Conservation (phyloP, 2,329 filamentous ascomycete species). For the Plectosphaerella cucumerina region DNA sequence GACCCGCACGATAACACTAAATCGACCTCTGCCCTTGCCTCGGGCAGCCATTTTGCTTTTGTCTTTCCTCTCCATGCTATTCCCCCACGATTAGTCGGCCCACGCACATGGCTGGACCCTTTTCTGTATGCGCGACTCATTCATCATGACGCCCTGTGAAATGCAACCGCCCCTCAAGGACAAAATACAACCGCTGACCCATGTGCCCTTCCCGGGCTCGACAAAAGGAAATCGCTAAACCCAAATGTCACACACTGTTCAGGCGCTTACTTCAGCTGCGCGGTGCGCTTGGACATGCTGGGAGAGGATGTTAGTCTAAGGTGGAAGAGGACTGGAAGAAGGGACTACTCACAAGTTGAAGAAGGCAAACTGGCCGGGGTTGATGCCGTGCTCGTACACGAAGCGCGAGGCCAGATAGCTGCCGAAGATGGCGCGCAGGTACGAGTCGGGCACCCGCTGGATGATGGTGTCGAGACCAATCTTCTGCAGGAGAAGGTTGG, state of each 20-base stretch:
- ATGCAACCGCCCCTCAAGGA: background rate
- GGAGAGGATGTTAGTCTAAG: slow-evolving; percentile 2
- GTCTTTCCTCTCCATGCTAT: too few relatives aligned
- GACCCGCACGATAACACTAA: too few relatives aligned
- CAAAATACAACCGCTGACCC: too few relatives aligned
- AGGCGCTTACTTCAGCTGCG: slow-evolving; percentile 29
- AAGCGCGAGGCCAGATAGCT: slow-evolving; percentile 93
- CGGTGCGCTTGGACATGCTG: slow-evolving; percentile 64
- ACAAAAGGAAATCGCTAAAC: too few relatives aligned
- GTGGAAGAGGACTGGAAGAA: too few relatives aligned
- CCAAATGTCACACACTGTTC: too few relatives aligned
- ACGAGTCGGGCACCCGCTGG: slow-evolving; percentile 81
- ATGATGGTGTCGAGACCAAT: slow-evolving; percentile 89
- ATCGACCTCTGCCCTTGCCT: too few relatives aligned
- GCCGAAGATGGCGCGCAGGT: slow-evolving; percentile 92
- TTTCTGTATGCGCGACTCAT: background rate
- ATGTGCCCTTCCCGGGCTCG: too few relatives aligned
- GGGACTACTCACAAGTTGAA: slow-evolving; percentile 81
- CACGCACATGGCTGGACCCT: too few relatives aligned
- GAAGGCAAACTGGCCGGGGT: slow-evolving; percentile 94
- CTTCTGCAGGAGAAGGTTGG: slow-evolving; percentile 77
- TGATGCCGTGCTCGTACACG: slow-evolving; percentile 91
- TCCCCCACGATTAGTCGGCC: too few relatives aligned
- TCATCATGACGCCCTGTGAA: background rate
- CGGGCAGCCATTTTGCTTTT: too few relatives aligned